These are phyloP conservation scores for Collybia sordida DNA, from an alignment of 768 basidiomycete species.

Conservation along the genomic window DNA sequence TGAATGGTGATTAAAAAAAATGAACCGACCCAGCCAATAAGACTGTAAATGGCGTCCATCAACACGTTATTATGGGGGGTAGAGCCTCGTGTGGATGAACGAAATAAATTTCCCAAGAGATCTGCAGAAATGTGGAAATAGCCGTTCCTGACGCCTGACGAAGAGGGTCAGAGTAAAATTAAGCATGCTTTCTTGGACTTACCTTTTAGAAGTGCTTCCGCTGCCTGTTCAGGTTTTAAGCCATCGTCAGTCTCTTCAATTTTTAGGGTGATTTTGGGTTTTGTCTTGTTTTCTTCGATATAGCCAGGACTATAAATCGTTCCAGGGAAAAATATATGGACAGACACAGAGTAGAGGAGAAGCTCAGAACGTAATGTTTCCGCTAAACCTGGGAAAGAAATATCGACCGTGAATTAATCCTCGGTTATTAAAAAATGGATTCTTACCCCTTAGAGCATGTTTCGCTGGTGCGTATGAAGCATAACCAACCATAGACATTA, in stretches of 20 bases:
- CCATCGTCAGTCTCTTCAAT: slow-evolving; percentile 78
- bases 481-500: slow-evolving; percentile 78
- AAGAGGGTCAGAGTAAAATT: not conserved
- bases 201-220: slow-evolving; percentile 60
- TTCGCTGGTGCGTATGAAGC: slow-evolving; percentile 83
- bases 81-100: slow-evolving; percentile 64
- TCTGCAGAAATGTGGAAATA: slow-evolving; percentile 78
- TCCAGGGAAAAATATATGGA: slow-evolving; percentile 83
- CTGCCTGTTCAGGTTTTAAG: slow-evolving; percentile 62
- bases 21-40: slow-evolving; percentile 45
- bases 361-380: slow-evolving; percentile 86
- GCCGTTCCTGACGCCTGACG: slow-evolving; percentile 66
- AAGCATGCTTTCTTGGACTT: not conserved
- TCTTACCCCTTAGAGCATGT: slow-evolving; percentile 78
- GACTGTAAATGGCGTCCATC: slow-evolving; percentile 49
- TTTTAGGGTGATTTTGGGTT: slow-evolving; percentile 72
- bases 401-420: slow-evolving; percentile 1
- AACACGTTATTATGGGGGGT: slow-evolving; percentile 61
- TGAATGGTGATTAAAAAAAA: not conserved
- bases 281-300: slow-evolving; percentile 72
- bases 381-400: slow-evolving; percentile 59
- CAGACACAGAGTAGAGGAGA: slow-evolving; percentile 70
- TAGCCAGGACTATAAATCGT: slow-evolving; percentile 82
- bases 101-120: slow-evolving; percentile 66
- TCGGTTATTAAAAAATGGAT: not conserved